Conservation (phyloP, 371 early-diverging fungal genomes). For the Apophysomyces elegans region DNA sequence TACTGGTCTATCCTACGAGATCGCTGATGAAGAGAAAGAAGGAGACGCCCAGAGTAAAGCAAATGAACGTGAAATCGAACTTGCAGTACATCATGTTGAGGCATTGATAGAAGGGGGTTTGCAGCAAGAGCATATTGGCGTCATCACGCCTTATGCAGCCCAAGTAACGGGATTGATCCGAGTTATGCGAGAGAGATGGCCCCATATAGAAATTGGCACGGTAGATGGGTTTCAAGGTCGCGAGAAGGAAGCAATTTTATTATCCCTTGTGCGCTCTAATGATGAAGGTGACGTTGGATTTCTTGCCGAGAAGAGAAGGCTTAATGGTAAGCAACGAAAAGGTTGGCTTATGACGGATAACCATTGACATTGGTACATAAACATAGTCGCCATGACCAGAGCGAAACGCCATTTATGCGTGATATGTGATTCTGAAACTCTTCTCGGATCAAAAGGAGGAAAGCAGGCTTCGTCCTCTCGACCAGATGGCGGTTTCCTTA, state of each 20-base stretch:
- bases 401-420: conserved; percentile 89
- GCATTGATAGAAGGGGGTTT: conserved; percentile 71
- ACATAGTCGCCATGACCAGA: conserved; percentile 88
- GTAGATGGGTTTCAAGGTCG: conserved; percentile 98
- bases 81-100: conserved; percentile 67
- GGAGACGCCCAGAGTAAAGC: conserved; percentile 63
- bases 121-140: conserved; percentile 66
- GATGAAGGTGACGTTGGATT: conserved; percentile 86
- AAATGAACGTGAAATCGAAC: conserved; percentile 78
- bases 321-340: conserved; percentile 63
- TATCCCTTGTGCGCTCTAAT: conserved; percentile 91
- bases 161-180: conserved; percentile 67
- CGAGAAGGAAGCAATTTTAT: conserved; percentile 91
- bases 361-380: neutral
- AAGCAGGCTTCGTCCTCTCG: conserved; percentile 13
- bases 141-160: conserved; percentile 87
- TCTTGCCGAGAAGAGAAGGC: conserved; percentile 80
- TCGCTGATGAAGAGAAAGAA: conserved; percentile 56
- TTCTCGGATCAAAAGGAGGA: conserved; percentile 44
- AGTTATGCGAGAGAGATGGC: conserved; percentile 44
- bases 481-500: conserved; percentile 57
- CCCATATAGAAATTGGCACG: conserved; percentile 76
- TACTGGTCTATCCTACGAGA: conserved; percentile 55
- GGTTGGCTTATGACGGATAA: neutral
- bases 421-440: conserved; percentile 79